These are phyloP conservation scores for Prunus persica DNA, from an alignment of 306 rosid species.

Conservation along the genomic window Prunus_persica_NCBIv2 NC_034012.1:3546501-3547000, in stretches of 20 bases:
- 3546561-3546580: slow-evolving; percentile 44
- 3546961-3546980: slow-evolving; percentile 90
- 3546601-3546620: slow-evolving; percentile 16
- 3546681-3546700: slow-evolving; percentile 72
- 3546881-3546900: slow-evolving; percentile 67
- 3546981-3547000: slow-evolving; percentile 88
- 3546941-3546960: slow-evolving; percentile 80
- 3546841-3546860: not conserved
- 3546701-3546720: not conserved
- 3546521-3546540: not conserved
- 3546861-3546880: not conserved
- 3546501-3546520: not conserved
- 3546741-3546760: not conserved
- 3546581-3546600: slow-evolving; percentile 33
- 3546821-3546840: not conserved
- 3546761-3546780: not conserved
- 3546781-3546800: not conserved
- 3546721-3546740: not conserved
- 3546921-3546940: slow-evolving; percentile 88
- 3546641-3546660: slow-evolving; percentile 71
- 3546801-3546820: not conserved
- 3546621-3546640: slow-evolving; percentile 71
- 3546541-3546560: slow-evolving; percentile 39
- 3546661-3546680: slow-evolving; percentile 83
- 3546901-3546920: slow-evolving; percentile 85